Base-by-base conservation (phyloP, 2,329 filamentous ascomycete species). In the Cladophialophora chaetospira region DNA sequence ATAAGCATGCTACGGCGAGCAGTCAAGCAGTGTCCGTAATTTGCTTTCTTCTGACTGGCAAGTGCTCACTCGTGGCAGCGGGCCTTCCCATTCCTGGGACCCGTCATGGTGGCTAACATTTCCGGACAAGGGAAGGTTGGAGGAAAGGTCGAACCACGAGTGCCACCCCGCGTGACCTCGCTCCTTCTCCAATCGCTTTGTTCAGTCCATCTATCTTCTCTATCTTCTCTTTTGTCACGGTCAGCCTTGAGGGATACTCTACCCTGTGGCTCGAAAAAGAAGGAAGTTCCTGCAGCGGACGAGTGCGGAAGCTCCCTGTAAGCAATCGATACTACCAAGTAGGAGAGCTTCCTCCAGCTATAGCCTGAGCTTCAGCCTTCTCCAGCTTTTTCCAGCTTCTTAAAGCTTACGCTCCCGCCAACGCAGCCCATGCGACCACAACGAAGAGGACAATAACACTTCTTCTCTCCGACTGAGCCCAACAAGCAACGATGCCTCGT, bases 401-500 rank as follows among this genome's bases (percentile, higher is more conserved):
- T 4, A 15, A 13, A 40, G 8, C 42, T 28, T 23, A 25, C 42
- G 19, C 42, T 6, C 11, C 23, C 9, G 17, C 26, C 36, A 6
- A 10, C n/a, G n/a, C n/a, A n/a, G n/a, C 4, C 23, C 21, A 17
- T 28, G 23, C 42, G 23, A 44, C 17, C 23, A 44, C 17, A 9
- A 21, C 23, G 25, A 17, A 26, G 13, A 5, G n/a, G 8, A 11
- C 42, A 17, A 6, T 13, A 11, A n/a, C 13, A 13, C 15, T 19
- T n/a, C 23, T 28, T 44, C 42, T n/a, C 10, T 44, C 15, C 9
- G 23, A 9, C 42, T 26, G 9, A 2, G 13, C 4, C 10, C 44
- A 15, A 15, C 44, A 47, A 42, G 36, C 36, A 17, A 40, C 29
- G 15, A 60, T 60, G 57, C 46, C 57, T 31, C 28, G n/a, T n/a